These are phyloP conservation scores for Clarireedia paspali DNA, from an alignment of 2,329 filamentous ascomycete species.

Conservation along the genomic window DNA sequence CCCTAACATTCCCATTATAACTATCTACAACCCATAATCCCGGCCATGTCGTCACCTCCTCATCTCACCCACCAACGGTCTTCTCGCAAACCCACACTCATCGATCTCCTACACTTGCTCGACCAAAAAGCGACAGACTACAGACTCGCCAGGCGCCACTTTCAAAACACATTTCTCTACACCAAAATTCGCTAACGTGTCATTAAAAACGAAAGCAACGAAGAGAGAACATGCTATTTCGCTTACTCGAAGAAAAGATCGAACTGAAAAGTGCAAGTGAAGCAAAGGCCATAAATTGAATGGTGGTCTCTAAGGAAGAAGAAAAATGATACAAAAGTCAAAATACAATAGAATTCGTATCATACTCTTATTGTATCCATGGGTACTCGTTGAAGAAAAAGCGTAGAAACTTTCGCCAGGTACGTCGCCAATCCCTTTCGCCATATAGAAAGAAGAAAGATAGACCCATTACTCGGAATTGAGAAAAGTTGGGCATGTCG, in stretches of 20 bases:
- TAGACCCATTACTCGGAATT: conserved; percentile 1
- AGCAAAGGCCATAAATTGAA: neutral
- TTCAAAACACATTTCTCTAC: neutral
- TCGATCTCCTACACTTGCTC: neutral
- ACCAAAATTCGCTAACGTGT: neutral
- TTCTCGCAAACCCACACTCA: neutral
- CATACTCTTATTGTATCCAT: conserved; percentile 1
- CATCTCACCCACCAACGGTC: neutral
- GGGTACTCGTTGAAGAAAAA: conserved; percentile 4
- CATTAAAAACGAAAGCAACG: neutral
- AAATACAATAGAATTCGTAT: neutral
- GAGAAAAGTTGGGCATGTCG: neutral
- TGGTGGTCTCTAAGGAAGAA: neutral
- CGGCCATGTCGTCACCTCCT: neutral
- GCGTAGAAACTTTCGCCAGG: neutral
- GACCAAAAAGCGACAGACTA: neutral
- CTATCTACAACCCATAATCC: neutral
- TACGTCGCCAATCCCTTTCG: neutral
- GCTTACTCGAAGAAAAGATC: neutral
- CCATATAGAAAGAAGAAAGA: neutral
- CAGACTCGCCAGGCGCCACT: neutral
- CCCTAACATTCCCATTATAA: neutral
- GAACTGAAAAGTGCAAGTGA: neutral
- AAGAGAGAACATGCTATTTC: neutral
- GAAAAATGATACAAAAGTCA: neutral